Conservation (phyloP, 2,329 filamentous ascomycete species). For the Chalara sp. region DNA sequence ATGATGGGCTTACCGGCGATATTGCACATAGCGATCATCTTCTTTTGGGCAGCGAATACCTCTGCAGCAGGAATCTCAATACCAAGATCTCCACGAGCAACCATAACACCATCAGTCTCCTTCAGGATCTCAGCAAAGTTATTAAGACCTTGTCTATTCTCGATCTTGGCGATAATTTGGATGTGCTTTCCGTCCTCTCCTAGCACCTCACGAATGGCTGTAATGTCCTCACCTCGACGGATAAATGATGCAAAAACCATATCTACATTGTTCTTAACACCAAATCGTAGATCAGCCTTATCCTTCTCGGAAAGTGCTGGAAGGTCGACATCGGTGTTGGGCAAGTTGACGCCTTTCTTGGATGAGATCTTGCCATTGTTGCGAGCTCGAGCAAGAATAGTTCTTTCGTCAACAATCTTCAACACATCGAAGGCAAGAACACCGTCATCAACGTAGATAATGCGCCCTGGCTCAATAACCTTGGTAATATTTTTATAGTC, state of each 20-base stretch:
- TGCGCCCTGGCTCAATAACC: conserved; percentile 84
- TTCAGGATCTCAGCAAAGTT: conserved; percentile 97
- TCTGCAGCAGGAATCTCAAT: conserved; percentile 98
- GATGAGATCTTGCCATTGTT: conserved; percentile 99
- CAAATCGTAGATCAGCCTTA: conserved; percentile 86
- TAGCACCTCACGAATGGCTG: conserved; percentile 83
- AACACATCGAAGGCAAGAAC: conserved; percentile 95
- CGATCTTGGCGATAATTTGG: conserved; percentile 99
- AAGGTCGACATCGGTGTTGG: conserved; percentile 97
- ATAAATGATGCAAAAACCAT: conserved; percentile 99
- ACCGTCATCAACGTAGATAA: conserved; percentile 97
- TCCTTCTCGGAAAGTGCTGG: conserved; percentile 98
- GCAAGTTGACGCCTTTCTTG: conserved; percentile 98
- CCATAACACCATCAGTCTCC: conserved; percentile 99
- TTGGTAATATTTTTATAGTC: conserved; percentile 99
- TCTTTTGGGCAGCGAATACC: conserved; percentile 99
- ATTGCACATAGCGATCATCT: conserved; percentile 99
- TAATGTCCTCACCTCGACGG: conserved; percentile 87
- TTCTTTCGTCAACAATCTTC: conserved; percentile 82
- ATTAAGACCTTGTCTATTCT: conserved; percentile 99
- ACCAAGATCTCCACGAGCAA: conserved; percentile 94
- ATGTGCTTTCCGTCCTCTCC: conserved; percentile 91
- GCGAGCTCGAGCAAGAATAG: conserved; percentile 74
- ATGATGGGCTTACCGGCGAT: conserved; percentile 97
- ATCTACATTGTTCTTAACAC: conserved; percentile 97